Percentiles rank a stretch among this genome's conserved stretches.
phyloP scores from a whole-genome alignment of 345 rosid genomes.

The Toxicodendron radicans region DNA sequence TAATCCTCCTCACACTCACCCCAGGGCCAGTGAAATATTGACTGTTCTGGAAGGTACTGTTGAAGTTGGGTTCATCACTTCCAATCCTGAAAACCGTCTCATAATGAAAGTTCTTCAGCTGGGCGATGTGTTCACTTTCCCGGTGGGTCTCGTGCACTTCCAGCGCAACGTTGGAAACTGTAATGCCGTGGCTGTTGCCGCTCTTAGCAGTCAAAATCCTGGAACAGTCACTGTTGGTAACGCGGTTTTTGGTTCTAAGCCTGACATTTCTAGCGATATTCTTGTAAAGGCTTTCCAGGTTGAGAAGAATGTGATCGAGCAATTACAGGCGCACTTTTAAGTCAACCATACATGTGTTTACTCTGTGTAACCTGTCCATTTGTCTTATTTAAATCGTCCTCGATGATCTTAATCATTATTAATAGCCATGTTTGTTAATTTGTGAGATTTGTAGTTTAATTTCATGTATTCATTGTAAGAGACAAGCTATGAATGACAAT shows the following conservation, averaged over 20 bases:
- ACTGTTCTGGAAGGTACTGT: constrained; percentile 4
- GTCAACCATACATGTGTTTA: background rate
- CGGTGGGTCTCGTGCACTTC: background rate
- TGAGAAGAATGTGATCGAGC: background rate
- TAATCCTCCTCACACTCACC: constrained; percentile 9
- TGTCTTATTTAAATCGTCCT: too few species aligned
- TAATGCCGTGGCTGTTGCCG: background rate
- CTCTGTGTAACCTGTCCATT: too few species aligned
- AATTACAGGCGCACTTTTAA: background rate
- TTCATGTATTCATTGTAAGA: too few species aligned
- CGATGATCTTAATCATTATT: too few species aligned
- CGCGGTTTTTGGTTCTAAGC: background rate
- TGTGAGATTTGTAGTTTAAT: too few species aligned
- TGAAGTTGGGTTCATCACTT: background rate
- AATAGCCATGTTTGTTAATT: too few species aligned
- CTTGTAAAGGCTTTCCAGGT: background rate
- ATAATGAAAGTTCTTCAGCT: background rate
- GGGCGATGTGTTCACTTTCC: background rate
- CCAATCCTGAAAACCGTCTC: background rate
- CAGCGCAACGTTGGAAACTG: background rate
- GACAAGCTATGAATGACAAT: too few species aligned
- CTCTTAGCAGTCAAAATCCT: background rate
- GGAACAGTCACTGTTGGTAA: background rate
- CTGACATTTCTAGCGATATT: background rate
- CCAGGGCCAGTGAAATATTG: background rate